A percentile compares a stretch with the other conserved stretches of the same genome.
Conservation (phyloP, 164 flowering plant genomes). For the Sedum album region DNA sequence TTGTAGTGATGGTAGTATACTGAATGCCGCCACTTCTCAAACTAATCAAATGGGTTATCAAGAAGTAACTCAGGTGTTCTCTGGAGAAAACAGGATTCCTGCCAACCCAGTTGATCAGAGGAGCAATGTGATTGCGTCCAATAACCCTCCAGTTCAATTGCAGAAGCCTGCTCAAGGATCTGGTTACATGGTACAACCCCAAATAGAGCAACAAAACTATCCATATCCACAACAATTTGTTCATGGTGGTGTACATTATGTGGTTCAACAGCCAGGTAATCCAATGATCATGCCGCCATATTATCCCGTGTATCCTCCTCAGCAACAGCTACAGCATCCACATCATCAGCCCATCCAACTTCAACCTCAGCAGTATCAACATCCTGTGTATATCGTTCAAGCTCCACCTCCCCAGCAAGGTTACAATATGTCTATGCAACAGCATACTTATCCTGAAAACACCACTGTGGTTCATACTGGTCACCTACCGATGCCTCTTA, state of each 20-base stretch:
- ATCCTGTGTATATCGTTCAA: conserved; percentile 50
- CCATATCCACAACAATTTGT: conserved; percentile 30
- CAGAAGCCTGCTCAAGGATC: conserved; percentile 41
- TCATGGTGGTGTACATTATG: conserved; percentile 52
- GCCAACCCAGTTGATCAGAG: conserved; percentile 20
- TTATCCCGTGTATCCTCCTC: conserved; percentile 29
- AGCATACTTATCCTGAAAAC: conserved; percentile 28
- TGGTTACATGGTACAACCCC: conserved; percentile 37
- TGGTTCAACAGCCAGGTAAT: conserved; percentile 49
- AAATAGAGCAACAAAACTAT: conserved; percentile 22
- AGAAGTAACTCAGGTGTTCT: conserved; percentile 35
- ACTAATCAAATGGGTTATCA: conserved; percentile 31
- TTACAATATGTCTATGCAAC: conserved; percentile 32
- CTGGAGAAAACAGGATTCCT: conserved; percentile 29
- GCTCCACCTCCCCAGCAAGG: conserved; percentile 53
- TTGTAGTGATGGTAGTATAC: conserved; percentile 51
- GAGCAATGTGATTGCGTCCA: conserved; percentile 30
- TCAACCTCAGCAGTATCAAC: conserved; percentile 42
- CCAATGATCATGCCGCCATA: conserved; percentile 46
- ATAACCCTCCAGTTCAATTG: conserved; percentile 32
- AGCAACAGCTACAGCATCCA: conserved; percentile 17
- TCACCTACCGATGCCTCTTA: conserved; percentile 45
- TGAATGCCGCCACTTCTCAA: not conserved
- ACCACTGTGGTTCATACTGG: conserved; percentile 25
- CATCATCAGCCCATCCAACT: conserved; percentile 22